Percentiles rank a stretch among this genome's conserved stretches.
Evolutionary conservation across 2,329 filamentous ascomycete genomes (phyloP).

Genomic region (Remersonia thermophila): DNA sequence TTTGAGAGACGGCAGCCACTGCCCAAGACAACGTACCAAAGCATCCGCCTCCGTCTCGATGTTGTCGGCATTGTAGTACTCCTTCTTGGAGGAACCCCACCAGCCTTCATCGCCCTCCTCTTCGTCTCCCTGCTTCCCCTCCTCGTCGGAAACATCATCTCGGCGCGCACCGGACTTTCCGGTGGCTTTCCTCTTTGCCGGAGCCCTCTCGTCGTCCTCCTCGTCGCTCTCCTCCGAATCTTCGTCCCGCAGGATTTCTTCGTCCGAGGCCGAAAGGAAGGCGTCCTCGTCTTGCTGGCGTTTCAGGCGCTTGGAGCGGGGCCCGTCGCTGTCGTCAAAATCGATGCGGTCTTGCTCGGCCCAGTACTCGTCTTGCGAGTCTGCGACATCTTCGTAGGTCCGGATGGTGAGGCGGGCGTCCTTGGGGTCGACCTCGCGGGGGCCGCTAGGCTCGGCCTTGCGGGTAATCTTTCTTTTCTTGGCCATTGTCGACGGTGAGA

Average conservation of each 20-base stretch:
- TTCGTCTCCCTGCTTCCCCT: constrained; percentile 33
- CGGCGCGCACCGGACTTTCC: constrained; percentile 18
- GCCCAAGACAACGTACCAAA: constrained; percentile 26
- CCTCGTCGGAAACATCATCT: constrained; percentile 41
- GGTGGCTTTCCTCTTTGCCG: constrained; percentile 14
- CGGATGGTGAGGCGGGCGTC: constrained; percentile 51
- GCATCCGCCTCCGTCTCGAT: constrained; percentile 56
- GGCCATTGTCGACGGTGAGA: constrained; percentile 32
- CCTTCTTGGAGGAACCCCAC: constrained; percentile 79
- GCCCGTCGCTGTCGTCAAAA: constrained; percentile 62
- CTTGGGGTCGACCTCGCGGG: constrained; percentile 40
- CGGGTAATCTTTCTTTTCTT: constrained; percentile 61
- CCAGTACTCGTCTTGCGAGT: constrained; percentile 91
- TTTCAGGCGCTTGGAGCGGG: constrained; percentile 63
- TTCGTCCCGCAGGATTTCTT: constrained; percentile 35
- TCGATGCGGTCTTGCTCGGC: constrained; percentile 75
- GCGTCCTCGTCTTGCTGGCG: constrained; percentile 55
- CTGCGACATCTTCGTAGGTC: constrained; percentile 73
- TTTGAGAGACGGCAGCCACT: too few species aligned
- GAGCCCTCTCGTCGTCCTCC: constrained; percentile 13
- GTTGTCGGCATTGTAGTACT: constrained; percentile 84
- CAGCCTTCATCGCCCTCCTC: constrained; percentile 51
- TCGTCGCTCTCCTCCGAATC: constrained; percentile 18
- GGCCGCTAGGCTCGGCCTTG: constrained; percentile 34
- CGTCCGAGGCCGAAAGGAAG: constrained; percentile 47